phyloP scores from a whole-genome alignment of 2,329 filamentous ascomycete species.

The Dactylellina drechsleri region DNA sequence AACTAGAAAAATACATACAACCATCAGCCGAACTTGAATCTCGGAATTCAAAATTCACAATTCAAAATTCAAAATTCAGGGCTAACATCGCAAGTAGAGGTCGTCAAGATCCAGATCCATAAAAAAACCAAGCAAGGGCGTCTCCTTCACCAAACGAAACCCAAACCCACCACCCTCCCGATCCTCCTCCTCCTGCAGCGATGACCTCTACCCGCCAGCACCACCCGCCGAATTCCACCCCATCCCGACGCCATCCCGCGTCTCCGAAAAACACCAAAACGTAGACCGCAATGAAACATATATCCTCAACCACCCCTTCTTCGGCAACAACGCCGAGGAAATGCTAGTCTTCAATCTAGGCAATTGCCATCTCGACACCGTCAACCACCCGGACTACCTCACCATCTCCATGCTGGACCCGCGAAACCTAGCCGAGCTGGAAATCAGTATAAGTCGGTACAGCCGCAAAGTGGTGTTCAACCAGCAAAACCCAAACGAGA shows the following conservation, averaged over 20 bases:
- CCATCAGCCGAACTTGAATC: constrained; percentile 27
- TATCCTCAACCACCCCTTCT: constrained; percentile 38
- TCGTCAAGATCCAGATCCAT: constrained; percentile 30
- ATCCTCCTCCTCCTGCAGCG: not conserved
- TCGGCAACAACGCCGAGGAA: constrained; percentile 30
- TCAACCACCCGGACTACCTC: constrained; percentile 47
- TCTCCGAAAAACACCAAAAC: constrained; percentile 47
- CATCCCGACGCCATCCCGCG: constrained; percentile 30
- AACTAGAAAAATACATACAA: constrained; percentile 15
- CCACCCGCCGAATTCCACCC: constrained; percentile 16
- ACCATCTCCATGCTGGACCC: constrained; percentile 40
- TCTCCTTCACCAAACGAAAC: constrained; percentile 4
- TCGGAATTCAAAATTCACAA: too few relatives aligned
- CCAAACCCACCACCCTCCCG: not conserved
- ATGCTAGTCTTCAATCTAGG: constrained; percentile 44
- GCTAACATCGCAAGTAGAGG: constrained; percentile 10
- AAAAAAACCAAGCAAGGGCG: not conserved
- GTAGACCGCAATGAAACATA: constrained; percentile 50
- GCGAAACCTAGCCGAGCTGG: constrained; percentile 39
- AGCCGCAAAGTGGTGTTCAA: constrained; percentile 39
- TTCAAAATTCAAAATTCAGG: constrained; percentile 25
- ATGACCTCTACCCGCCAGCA: constrained; percentile 7
- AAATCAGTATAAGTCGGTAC: constrained; percentile 47
- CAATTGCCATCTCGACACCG: constrained; percentile 25
- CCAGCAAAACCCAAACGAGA: constrained; percentile 50